Base-by-base conservation (phyloP, 352 stramenopile genomes). In the Pythium dissotocum region DNA sequence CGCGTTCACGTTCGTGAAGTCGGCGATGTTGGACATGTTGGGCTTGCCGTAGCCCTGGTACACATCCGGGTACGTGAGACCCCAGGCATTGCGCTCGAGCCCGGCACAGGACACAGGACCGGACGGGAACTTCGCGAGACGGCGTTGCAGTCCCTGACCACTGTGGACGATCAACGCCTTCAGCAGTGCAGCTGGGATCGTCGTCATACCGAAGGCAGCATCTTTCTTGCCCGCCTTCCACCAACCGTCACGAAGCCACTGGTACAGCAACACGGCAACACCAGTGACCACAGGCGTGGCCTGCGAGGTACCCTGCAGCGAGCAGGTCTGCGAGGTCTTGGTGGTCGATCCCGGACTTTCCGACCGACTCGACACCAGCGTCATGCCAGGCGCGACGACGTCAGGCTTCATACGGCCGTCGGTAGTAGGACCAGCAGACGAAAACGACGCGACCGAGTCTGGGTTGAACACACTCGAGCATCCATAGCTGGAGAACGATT, bases 321-420 rank as follows among this genome's bases (percentile, higher is more conserved):
- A 87, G 40, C 87, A 94, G 24, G 81, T 88, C 12, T 77, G 73
- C 0, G 69, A 71, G 0, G 82, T 88, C 59, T 89, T 85, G 48
- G 58, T 73, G 8, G 78, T 85, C 18, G 79, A 85, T 9, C 82
- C 84, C 10, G 80, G 77, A 10, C 74, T 66, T 54, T 83, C 72
- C 9, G 88, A 93, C 54, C 85, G 77, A 55, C 87, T 91, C 26
- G 89, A 97, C 16, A 80, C 77, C 12, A 97, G 67, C 26, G 82
- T 77, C 79, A 95, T 94, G 14, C 91, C 91, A 0, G 91, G 91
- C 2, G 86, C 88, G 6, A 97, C 80, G 18, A 97, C 74, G 28
- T 97, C 91, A 13, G 91, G 91, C 69, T 97, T 97, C 49, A 97
- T 72, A 26, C 90, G 79, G 6, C 82, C 82, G 69, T 97, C 89